Evolutionary conservation across 164 flowering plant genomes (phyloP).

Genomic region (Umbellularia californica): DNA sequence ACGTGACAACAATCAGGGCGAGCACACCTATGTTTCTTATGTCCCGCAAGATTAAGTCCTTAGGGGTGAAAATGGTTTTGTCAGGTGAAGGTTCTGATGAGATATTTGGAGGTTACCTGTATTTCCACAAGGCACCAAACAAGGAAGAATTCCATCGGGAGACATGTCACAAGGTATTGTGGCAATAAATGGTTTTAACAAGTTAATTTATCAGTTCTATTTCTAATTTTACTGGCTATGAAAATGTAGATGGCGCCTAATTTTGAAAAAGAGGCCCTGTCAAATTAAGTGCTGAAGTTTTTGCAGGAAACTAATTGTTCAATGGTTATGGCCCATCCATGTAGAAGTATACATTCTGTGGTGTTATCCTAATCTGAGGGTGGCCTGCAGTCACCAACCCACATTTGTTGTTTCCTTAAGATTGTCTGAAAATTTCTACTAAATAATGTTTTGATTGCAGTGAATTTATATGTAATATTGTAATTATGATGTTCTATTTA

Average conservation of each 20-base stretch:
- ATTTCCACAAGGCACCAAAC: constrained; percentile 97
- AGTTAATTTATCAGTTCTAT: background rate
- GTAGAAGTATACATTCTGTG: background rate
- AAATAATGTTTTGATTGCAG: no score
- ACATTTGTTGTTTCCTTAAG: background rate
- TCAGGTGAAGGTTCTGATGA: constrained; percentile 98
- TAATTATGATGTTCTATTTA: no score
- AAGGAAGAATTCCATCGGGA: constrained; percentile 88
- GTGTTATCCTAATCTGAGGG: background rate
- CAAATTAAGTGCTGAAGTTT: background rate
- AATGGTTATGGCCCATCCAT: background rate
- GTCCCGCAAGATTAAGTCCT: constrained; percentile 87
- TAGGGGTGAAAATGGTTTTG: constrained; percentile 91
- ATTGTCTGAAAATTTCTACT: no score
- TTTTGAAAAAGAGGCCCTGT: background rate
- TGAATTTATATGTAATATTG: no score
- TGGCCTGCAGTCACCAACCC: background rate
- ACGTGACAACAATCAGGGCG: constrained; percentile 89
- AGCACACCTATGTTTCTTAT: constrained; percentile 97
- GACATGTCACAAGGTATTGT: constrained; percentile 73
- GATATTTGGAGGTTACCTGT: constrained; percentile 88
- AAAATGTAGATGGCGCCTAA: background rate
- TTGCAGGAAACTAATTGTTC: background rate
- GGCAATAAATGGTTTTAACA: background rate
- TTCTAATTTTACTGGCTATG: background rate